These are phyloP conservation scores for Syncephalastrum monosporum DNA, from an alignment of 371 early-diverging fungal species.

Conservation along the genomic window DNA sequence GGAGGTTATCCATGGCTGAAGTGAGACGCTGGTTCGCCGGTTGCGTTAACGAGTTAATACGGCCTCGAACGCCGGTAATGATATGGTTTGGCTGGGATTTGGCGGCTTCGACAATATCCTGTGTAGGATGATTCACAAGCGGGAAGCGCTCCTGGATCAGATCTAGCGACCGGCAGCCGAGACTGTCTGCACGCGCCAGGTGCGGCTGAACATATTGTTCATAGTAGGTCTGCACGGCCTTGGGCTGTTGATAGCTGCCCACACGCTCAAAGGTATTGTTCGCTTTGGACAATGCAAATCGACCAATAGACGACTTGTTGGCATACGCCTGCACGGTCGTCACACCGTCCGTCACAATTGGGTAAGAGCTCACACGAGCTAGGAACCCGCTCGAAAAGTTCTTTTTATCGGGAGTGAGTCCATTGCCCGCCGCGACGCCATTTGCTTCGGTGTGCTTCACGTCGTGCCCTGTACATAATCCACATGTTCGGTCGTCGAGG, in stretches of 20 bases:
- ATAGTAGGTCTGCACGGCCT: slow-evolving; percentile 51
- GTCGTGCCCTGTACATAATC: slow-evolving; percentile 1
- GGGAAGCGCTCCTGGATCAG: slow-evolving; percentile 63
- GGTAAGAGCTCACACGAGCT: slow-evolving; percentile 59
- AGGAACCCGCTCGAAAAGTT: slow-evolving; percentile 26
- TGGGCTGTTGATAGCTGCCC: slow-evolving; percentile 27
- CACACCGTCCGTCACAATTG: slow-evolving; percentile 64
- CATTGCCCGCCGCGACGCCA: slow-evolving; percentile 20
- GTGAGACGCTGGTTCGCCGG: slow-evolving; percentile 45
- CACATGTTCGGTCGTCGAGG: too few species aligned
- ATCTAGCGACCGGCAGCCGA: slow-evolving; percentile 69
- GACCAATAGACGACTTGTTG: slow-evolving; percentile 50
- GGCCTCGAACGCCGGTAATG: slow-evolving; percentile 30
- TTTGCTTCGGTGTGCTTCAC: slow-evolving; percentile 29
- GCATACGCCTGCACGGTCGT: slow-evolving; percentile 52
- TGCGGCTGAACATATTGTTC: slow-evolving; percentile 53
- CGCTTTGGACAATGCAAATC: slow-evolving; percentile 46
- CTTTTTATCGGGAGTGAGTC: slow-evolving; percentile 46
- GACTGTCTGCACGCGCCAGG: slow-evolving; percentile 55
- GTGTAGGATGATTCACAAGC: slow-evolving; percentile 57
- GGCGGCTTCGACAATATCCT: slow-evolving; percentile 55
- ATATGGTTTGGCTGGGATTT: slow-evolving; percentile 26
- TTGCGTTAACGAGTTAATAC: slow-evolving; percentile 38
- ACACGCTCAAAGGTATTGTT: slow-evolving; percentile 38
- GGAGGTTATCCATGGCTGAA: slow-evolving; percentile 41